Evolutionary conservation across 768 basidiomycete genomes (phyloP).

Genomic region (Chalciporus chontae): DNA sequence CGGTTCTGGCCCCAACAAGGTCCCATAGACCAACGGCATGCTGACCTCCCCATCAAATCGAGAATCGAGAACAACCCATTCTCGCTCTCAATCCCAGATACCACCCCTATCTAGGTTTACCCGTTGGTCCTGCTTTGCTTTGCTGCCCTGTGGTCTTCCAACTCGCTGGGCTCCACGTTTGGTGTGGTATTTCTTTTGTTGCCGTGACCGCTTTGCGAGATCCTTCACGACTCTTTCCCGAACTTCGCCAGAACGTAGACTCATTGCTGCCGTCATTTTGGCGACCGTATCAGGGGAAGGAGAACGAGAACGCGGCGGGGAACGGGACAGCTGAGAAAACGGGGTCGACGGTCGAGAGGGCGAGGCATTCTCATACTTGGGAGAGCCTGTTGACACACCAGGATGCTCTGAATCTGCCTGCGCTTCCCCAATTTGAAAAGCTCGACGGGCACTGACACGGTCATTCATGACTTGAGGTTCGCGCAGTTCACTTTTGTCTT

Average conservation of each 20-base stretch:
- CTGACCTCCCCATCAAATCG: constrained; percentile 9
- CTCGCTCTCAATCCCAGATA: constrained; percentile 54
- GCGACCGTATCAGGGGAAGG: constrained; percentile 40
- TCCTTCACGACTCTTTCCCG: constrained; percentile 61
- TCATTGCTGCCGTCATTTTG: constrained; percentile 42
- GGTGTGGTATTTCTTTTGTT: constrained; percentile 76
- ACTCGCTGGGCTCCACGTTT: constrained; percentile 60
- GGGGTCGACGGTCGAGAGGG: constrained; percentile 27
- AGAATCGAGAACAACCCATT: neutral
- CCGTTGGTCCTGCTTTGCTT: constrained; percentile 74
- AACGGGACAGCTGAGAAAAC: constrained; percentile 47
- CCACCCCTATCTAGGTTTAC: constrained; percentile 59
- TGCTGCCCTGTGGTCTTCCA: constrained; percentile 76
- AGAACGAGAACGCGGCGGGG: constrained; percentile 50
- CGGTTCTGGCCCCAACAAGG: neutral
- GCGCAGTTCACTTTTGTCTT: constrained; percentile 27
- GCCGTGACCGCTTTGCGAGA: constrained; percentile 56
- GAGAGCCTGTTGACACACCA: neutral
- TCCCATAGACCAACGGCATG: neutral
- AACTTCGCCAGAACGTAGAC: constrained; percentile 38
- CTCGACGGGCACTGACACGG: constrained; percentile 9
- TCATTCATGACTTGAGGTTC: constrained; percentile 1
- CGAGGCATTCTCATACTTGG: constrained; percentile 7
- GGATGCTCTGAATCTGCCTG: neutral
- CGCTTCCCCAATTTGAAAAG: constrained; percentile 11